Conservation (phyloP, 441 rosid genomes). For the Rhodomyrtus psidioides region DNA sequence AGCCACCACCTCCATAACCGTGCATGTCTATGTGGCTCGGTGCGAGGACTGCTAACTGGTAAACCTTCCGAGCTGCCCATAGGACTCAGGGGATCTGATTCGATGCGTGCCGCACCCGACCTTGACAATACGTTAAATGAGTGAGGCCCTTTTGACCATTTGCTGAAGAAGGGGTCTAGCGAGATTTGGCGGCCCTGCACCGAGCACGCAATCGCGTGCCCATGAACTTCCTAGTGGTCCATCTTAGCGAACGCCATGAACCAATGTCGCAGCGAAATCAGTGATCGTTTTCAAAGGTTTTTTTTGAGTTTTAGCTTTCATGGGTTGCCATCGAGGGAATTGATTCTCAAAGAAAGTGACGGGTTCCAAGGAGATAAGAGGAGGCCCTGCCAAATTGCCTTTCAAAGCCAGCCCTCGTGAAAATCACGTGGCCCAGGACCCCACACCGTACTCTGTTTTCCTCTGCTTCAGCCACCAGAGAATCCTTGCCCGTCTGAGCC, state of each 20-base stretch:
- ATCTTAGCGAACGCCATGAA: neutral
- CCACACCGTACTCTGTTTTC: conserved; percentile 17
- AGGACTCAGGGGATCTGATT: neutral
- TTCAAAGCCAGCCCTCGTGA: conserved; percentile 20
- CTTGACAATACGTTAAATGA: neutral
- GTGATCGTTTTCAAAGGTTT: neutral
- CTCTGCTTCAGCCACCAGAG: conserved; percentile 8
- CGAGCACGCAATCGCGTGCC: neutral
- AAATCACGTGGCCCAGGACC: conserved; percentile 39
- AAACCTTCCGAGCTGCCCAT: neutral
- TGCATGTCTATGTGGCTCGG: neutral
- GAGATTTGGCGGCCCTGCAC: neutral
- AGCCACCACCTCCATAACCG: too few relatives aligned
- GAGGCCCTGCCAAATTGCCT: neutral
- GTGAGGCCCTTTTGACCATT: neutral
- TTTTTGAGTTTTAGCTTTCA: neutral
- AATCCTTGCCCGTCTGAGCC: neutral
- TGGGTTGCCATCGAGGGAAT: conserved; percentile 1
- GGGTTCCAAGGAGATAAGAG: neutral
- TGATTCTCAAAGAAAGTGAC: neutral
- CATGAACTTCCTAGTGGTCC: neutral
- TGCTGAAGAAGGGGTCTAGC: neutral
- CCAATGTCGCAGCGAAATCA: neutral
- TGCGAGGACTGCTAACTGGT: neutral
- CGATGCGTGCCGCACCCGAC: neutral